Evolutionary conservation across 176 grass and related monocot genomes (phyloP), one percentile per base, ranked within the genome.

Genomic region (Microstegium vimineum): DNA sequence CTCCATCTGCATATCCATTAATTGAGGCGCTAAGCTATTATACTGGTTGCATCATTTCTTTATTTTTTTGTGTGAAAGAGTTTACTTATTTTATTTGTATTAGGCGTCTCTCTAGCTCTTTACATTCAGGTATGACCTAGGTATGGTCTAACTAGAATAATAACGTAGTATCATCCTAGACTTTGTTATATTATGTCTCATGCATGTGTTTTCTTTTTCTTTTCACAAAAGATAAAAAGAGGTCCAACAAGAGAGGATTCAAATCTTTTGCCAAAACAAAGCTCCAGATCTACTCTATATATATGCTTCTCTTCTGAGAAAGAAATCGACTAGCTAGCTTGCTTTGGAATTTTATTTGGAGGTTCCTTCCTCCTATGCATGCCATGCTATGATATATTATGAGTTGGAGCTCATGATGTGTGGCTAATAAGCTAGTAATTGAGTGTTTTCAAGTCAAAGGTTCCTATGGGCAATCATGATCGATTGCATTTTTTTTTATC

Each of bases 381-480:
- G 51, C 51, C n/a, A 57, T 23, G 51, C 56, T 59, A 26, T 42
- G 41, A 57, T 10, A 6, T 57, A 56, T n/a, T 57, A 60, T 27
- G 25, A 23, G 25, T 5, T 27, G 23, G 59, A 37, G 61, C 33
- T 67, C 64, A 66, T 66, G 32, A 60, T 60, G 56, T 60, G 56
- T n/a, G n/a, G n/a, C n/a, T n/a, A n/a, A n/a, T n/a, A n/a, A n/a
- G n/a, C n/a, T n/a, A n/a, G n/a, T n/a, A n/a, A n/a, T 38, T 38
- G 66, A 60, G 85, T 81, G 85, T 81, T 89, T 74, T 80, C 47
- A 79, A 62, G 81, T 69, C 87, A 89, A 84, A 80, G 30, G 69
- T 75, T 25, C n/a, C 36, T 23, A 69, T 47, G 69, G 69, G 69
- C 66, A 78, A 78, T 45, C 30, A 89, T 75, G 69, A 80, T n/a